Conservation (phyloP, 106 monocot genomes). For the Agapanthus africanus region DNA sequence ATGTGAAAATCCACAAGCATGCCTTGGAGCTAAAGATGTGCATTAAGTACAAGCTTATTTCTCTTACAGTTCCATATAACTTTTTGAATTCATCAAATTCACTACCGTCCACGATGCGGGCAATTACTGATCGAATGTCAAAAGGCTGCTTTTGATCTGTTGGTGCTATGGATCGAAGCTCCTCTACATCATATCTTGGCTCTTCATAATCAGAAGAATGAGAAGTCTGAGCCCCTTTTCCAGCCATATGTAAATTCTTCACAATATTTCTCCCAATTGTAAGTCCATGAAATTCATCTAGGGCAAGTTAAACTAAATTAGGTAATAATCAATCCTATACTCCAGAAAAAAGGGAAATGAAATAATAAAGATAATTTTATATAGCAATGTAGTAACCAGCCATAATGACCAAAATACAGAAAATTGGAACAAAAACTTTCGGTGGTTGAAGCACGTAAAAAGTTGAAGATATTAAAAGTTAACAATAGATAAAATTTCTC, state of each 20-base stretch:
- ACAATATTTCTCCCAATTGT: constrained; percentile 81
- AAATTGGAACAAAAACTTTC: no score
- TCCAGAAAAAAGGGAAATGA: neutral
- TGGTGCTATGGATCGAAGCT: constrained; percentile 88
- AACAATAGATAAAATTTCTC: neutral
- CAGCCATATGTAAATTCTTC: constrained; percentile 90
- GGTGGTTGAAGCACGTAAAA: neutral
- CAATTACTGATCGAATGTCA: constrained; percentile 90
- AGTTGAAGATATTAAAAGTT: neutral
- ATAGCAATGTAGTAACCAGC: no score
- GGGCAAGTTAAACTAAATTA: constrained; percentile 6
- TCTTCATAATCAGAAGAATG: constrained; percentile 48
- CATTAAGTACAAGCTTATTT: constrained; percentile 3
- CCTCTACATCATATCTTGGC: constrained; percentile 64
- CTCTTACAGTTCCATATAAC: constrained; percentile 93
- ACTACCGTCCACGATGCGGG: constrained; percentile 92
- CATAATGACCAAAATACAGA: no score
- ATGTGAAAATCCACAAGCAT: neutral
- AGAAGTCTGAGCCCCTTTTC: constrained; percentile 31
- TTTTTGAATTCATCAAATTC: constrained; percentile 99
- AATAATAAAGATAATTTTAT: neutral
- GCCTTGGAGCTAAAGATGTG: constrained; percentile 1
- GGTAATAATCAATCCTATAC: neutral
- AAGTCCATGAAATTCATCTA: constrained; percentile 96
- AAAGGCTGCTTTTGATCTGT: constrained; percentile 78